Conservation (phyloP, 441 rosid species). For the Populus tomentosa region DNA sequence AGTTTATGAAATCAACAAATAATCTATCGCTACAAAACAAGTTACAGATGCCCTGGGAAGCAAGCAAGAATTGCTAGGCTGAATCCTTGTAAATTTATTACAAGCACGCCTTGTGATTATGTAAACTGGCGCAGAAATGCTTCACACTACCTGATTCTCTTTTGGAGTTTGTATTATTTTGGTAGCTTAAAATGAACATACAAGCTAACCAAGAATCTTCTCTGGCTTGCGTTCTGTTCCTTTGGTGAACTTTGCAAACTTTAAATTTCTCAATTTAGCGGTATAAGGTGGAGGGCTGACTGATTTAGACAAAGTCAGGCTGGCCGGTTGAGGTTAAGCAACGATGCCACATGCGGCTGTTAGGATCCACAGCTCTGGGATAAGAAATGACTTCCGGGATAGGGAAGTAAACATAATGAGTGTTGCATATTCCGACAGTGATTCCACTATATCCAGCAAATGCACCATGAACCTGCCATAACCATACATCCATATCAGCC, state of each 20-base stretch:
- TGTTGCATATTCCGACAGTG: conserved; percentile 87
- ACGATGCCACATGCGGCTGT: conserved; percentile 99
- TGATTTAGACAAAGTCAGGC: conserved; percentile 68
- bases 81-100: no score
- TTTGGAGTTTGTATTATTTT: background rate
- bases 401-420: conserved; percentile 87
- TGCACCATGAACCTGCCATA: conserved; percentile 91
- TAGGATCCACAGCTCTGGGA: conserved; percentile 79
- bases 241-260: background rate
- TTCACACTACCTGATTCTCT: background rate
- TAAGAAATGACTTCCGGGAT: conserved; percentile 87
- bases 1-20: background rate
- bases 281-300: background rate
- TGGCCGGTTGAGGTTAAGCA: conserved; percentile 96
- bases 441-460: conserved; percentile 96
- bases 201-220: background rate
- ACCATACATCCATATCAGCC: background rate
- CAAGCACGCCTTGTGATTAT: background rate
- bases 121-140: background rate
- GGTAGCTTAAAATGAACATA: no score
- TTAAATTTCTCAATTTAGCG: background rate
- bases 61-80: no score
- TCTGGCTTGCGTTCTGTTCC: background rate
- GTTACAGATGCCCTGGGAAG: background rate
- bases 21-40: background rate